phyloP scores from a whole-genome alignment of 176 grass and related monocot genomes.

The Echinochloa phyllopogon region DNA sequence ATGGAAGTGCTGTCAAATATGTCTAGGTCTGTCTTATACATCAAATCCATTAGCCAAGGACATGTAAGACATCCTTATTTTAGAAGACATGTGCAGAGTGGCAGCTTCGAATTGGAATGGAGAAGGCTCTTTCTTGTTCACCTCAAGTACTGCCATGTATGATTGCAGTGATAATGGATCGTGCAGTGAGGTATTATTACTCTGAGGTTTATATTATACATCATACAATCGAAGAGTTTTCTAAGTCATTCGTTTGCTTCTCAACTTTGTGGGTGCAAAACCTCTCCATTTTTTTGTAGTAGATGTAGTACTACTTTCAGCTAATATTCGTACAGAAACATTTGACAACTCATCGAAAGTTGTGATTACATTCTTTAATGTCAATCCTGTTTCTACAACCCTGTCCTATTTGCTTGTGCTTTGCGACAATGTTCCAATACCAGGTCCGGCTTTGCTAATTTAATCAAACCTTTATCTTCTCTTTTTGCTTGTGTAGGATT shows the following conservation, averaged over 20 bases:
- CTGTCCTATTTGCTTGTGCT: constrained; percentile 21
- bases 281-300: neutral
- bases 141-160: constrained; percentile 82
- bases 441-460: constrained; percentile 6
- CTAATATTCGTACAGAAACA: neutral
- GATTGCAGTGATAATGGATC: constrained; percentile 77
- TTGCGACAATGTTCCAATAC: neutral
- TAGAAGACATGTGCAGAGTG: constrained; percentile 60
- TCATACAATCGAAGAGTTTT: constrained; percentile 11
- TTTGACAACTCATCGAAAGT: neutral
- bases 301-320: neutral
- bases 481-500: constrained; percentile 61
- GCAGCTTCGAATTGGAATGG: constrained; percentile 85
- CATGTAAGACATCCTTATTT: constrained; percentile 43
- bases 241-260: neutral
- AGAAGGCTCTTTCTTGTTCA: constrained; percentile 90
- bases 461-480: constrained; percentile 33
- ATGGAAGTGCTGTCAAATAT: constrained; percentile 32
- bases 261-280: neutral
- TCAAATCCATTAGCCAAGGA: constrained; percentile 5
- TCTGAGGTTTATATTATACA: constrained; percentile 25
- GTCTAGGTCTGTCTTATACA: neutral
- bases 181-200: constrained; percentile 62
- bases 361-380: neutral
- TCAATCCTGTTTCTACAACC: neutral